Evolutionary conservation across 106 monocot genomes (phyloP).

Genomic region (Cymbidium sinense): DNA sequence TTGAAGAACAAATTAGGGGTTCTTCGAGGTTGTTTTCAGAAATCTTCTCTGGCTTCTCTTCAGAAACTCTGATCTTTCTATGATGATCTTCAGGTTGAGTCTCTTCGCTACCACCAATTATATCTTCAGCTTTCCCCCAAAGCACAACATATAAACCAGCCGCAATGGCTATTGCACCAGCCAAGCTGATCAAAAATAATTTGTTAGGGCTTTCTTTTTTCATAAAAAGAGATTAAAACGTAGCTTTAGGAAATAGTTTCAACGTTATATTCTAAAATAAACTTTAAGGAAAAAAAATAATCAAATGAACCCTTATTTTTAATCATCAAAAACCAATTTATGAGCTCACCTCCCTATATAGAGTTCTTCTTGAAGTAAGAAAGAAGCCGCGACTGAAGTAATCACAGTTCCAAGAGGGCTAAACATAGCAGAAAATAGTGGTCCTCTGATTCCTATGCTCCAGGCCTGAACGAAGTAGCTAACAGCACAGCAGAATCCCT

Average conservation of each 20-base stretch:
- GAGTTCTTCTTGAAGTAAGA: slow-evolving; percentile 18
- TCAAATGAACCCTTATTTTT: too few species aligned
- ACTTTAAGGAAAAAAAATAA: too few species aligned
- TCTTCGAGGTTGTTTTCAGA: background rate
- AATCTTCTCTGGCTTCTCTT: background rate
- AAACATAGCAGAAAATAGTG: slow-evolving; percentile 27
- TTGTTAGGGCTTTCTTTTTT: background rate
- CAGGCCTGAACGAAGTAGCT: slow-evolving; percentile 18
- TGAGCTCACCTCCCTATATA: slow-evolving; percentile 14
- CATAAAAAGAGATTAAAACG: too few species aligned
- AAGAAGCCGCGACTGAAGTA: slow-evolving; percentile 4
- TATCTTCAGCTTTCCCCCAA: slow-evolving; percentile 27
- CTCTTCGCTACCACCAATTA: background rate
- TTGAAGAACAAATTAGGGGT: background rate
- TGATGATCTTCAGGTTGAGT: background rate
- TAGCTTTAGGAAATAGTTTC: too few species aligned
- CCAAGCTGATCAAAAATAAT: slow-evolving; percentile 10
- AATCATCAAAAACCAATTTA: too few species aligned
- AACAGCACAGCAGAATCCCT: slow-evolving; percentile 21
- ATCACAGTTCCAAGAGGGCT: slow-evolving; percentile 22
- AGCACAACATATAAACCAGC: slow-evolving; percentile 23
- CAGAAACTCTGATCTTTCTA: background rate
- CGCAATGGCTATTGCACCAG: slow-evolving; percentile 13
- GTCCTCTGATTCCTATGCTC: slow-evolving; percentile 24
- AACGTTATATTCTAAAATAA: too few species aligned